Evolutionary conservation across 2,329 filamentous ascomycete genomes (phyloP), one percentile per base, ranked within the genome.

Genomic region (Penicillium sp.): DNA sequence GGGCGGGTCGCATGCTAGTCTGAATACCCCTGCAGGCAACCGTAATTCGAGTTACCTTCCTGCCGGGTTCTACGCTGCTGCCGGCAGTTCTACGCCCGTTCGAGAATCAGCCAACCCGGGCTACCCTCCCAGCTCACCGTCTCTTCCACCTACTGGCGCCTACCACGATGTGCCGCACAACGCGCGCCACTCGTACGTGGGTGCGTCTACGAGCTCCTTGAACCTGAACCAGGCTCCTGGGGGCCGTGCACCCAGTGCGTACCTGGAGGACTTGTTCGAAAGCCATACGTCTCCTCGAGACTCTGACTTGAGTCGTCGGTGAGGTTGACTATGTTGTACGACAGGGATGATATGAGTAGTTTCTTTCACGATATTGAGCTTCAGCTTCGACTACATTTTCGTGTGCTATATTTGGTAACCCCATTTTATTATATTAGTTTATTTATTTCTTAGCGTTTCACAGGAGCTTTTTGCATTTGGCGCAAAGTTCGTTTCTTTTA

Each of bases 181-280:
- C 29, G 51, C 58, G 19, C 63, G 64, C 19, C 65, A 67, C 27
- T 72, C 69, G 21, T 69, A 76, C 58, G 63, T 64, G 19, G 72
- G 65, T 51, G 63, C 66, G 13, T 74, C 75, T 23, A 74, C 83
- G 44, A 92, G 88, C 71, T 88, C 86, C 4, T 70, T 93, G 61
- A 85, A 83, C 59, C 67, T 87, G 31, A 89, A 87, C 61, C 81
- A 85, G 55, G 83, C 88, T 3, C 81, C 86, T 14, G 88, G 86
- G 53, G 86, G 87, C 55, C 83, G 93, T 56, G 89, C 92, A 16
- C 93, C 93, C 0, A 96, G 91, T 72, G 91, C 92, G 19, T 96
- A 92, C 72, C 80, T 98, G 39, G 93, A 98, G 58, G 92, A 97
- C 72, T 76, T 98, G 50, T 88, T 97, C 60, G 91, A 92, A 69